phyloP scores from a whole-genome alignment of 306 rosid genomes.

The Quercus aquifolioides region DNA sequence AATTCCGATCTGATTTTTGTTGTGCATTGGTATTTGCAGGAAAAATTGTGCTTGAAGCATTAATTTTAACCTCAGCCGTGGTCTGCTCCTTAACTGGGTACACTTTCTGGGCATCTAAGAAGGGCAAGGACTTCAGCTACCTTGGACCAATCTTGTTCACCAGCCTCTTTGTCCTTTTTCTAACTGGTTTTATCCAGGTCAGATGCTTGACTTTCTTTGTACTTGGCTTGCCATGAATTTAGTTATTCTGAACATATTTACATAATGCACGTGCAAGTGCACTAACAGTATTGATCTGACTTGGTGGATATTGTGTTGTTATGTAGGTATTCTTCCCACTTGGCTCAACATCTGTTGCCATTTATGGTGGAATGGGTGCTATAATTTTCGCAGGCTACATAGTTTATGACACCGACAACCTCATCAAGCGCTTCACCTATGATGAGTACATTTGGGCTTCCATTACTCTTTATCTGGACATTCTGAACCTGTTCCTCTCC shows the following conservation, averaged over 20 bases:
- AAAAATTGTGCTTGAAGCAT: constrained; percentile 88
- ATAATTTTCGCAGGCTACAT: constrained; percentile 80
- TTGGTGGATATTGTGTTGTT: constrained; percentile 5
- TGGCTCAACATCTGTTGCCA: constrained; percentile 65
- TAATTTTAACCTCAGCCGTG: constrained; percentile 82
- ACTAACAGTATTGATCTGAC: constrained; percentile 13
- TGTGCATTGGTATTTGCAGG: constrained; percentile 50
- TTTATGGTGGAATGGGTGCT: constrained; percentile 74
- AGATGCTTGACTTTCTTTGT: neutral
- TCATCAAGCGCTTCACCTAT: constrained; percentile 83
- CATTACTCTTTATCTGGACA: constrained; percentile 79
- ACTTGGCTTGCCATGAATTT: neutral
- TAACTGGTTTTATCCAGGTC: constrained; percentile 87
- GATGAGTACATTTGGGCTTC: constrained; percentile 95
- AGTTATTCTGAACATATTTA: neutral
- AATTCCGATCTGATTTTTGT: neutral
- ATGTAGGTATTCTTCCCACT: constrained; percentile 86
- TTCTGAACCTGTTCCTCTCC: constrained; percentile 81
- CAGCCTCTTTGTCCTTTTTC: constrained; percentile 57
- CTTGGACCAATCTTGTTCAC: constrained; percentile 92
- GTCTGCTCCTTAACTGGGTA: constrained; percentile 80
- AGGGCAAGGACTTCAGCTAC: constrained; percentile 98
- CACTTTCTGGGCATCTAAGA: constrained; percentile 96
- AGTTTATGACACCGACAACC: constrained; percentile 81
- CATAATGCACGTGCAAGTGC: neutral